Conservation (phyloP, 2,329 filamentous ascomycete species). For the Pseudogymnoascus sp. region DNA sequence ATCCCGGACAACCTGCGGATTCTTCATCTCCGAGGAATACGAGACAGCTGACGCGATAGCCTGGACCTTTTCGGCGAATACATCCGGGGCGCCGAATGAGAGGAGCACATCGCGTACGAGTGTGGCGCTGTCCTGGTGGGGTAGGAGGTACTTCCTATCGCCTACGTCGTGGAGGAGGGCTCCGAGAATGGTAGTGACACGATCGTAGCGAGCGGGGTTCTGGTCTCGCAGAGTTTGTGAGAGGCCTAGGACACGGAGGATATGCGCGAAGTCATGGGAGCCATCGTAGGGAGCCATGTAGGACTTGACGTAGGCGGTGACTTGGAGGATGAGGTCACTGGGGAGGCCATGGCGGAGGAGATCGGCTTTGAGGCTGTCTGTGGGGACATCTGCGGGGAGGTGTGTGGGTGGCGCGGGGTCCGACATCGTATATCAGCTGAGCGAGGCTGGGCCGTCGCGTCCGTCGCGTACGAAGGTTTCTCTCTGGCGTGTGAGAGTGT, state of each 20-base stretch:
- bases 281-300: constrained; percentile 76
- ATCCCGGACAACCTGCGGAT: constrained; percentile 50
- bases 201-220: constrained; percentile 36
- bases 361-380: not conserved
- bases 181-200: constrained; percentile 53
- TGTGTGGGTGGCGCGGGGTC: not conserved
- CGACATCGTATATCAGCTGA: not conserved
- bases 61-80: constrained; percentile 60
- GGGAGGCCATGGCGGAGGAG: not conserved
- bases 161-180: constrained; percentile 83
- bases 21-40: constrained; percentile 63
- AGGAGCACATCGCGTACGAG: constrained; percentile 48
- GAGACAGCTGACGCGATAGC: constrained; percentile 68
- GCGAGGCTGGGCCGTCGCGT: not conserved
- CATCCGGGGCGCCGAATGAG: constrained; percentile 44
- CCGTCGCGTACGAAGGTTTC: not conserved
- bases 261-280: constrained; percentile 83
- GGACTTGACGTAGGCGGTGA: constrained; percentile 54
- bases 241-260: constrained; percentile 69
- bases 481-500: not conserved
- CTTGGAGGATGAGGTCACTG: constrained; percentile 39
- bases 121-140: constrained; percentile 48
- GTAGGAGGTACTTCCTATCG: constrained; percentile 45
- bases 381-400: not conserved
- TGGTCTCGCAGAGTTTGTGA: constrained; percentile 53